Evolutionary conservation across 2,329 filamentous ascomycete species (phyloP).

Genomic region (Biscogniauxia marginata): DNA sequence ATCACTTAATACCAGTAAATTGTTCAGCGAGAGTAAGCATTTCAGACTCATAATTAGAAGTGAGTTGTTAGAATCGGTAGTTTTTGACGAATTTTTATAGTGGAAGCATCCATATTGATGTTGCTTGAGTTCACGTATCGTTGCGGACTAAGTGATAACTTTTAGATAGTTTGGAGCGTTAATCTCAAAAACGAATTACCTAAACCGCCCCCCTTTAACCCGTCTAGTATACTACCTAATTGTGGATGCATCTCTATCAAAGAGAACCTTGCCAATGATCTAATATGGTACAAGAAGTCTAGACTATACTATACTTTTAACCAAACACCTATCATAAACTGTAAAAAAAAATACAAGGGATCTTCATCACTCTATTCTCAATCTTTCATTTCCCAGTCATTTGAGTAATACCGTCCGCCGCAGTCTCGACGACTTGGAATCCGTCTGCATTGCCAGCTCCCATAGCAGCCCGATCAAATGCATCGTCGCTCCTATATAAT

Average conservation of each 20-base stretch:
- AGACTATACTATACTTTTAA: no score
- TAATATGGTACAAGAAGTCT: no score
- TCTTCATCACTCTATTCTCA: not conserved
- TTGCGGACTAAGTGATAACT: not conserved
- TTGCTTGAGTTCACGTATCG: not conserved
- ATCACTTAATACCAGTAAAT: no score
- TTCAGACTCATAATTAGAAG: no score
- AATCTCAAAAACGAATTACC: not conserved
- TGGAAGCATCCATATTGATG: not conserved
- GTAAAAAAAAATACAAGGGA: not conserved
- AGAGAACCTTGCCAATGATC: no score
- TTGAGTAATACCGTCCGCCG: slow-evolving; percentile 48
- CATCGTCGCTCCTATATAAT: slow-evolving; percentile 50
- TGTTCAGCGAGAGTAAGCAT: no score
- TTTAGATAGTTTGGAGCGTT: not conserved
- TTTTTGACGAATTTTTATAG: not conserved
- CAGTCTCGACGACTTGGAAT: slow-evolving; percentile 81
- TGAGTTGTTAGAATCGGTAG: not conserved
- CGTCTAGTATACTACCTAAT: no score
- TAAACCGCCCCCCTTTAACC: no score
- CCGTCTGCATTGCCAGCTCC: slow-evolving; percentile 70
- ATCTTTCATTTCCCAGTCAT: slow-evolving; percentile 7
- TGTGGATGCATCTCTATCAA: no score
- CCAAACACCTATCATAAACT: no score
- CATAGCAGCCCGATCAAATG: slow-evolving; percentile 70